Conservation (phyloP, 2,329 filamentous ascomycete genomes). For the Phialocephala subalpina region DNA sequence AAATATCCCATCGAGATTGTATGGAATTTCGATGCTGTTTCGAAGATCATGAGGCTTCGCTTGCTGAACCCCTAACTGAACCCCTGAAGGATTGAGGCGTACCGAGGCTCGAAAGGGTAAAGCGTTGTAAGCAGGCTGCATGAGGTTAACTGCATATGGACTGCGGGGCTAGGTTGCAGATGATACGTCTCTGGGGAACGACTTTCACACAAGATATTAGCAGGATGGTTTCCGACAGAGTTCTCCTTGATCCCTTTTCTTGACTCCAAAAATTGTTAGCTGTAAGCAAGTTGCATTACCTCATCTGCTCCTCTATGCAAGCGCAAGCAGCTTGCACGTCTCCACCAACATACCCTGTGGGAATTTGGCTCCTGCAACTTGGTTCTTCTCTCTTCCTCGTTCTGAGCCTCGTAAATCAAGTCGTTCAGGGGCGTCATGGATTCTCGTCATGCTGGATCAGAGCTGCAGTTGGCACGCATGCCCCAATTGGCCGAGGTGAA, state of each 20-base stretch:
- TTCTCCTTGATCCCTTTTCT: neutral
- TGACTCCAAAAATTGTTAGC: neutral
- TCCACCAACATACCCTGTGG: slow-evolving; percentile 11
- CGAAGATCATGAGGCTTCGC: neutral
- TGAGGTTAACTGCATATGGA: slow-evolving; percentile 11
- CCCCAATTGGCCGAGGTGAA: slow-evolving; percentile 27
- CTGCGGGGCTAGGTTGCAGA: slow-evolving; percentile 26
- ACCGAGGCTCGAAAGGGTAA: neutral
- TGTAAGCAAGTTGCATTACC: slow-evolving; percentile 6
- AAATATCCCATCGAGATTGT: neutral
- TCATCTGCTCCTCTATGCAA: neutral
- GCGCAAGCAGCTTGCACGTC: slow-evolving; percentile 11
- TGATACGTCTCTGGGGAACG: neutral
- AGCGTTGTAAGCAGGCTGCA: slow-evolving; percentile 30
- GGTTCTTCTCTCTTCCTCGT: slow-evolving; percentile 12
- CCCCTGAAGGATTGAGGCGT: neutral
- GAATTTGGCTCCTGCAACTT: too few species aligned
- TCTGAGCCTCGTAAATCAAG: neutral
- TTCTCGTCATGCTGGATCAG: neutral
- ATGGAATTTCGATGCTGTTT: too few species aligned
- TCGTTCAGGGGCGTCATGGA: neutral
- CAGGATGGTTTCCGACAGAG: neutral
- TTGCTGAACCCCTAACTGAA: neutral
- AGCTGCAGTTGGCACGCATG: slow-evolving; percentile 21
- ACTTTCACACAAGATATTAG: neutral